A percentile compares a stretch with the other conserved stretches of the same genome.
phyloP scores from a whole-genome alignment of 164 flowering plant species.

The Vitis amurensis region DNA sequence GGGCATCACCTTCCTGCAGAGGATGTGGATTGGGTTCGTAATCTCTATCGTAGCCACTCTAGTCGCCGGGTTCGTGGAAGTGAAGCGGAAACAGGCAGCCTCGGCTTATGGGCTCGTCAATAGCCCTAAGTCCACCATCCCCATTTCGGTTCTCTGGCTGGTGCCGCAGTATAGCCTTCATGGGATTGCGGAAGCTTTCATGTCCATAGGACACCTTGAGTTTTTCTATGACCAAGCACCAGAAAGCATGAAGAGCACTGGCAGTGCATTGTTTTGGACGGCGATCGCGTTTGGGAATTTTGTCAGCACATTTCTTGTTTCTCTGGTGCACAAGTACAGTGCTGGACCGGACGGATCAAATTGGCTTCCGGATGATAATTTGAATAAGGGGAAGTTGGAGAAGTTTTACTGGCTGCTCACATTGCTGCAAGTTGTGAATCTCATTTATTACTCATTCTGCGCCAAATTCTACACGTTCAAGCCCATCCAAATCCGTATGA shows the following conservation, averaged over 20 bases:
- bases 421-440: slow-evolving; percentile 45
- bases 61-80: slow-evolving; percentile 68
- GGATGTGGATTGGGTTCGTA: slow-evolving; percentile 75
- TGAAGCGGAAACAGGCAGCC: slow-evolving; percentile 56
- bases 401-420: slow-evolving; percentile 70
- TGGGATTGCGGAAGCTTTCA: slow-evolving; percentile 81
- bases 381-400: slow-evolving; percentile 67
- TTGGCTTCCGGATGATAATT: slow-evolving; percentile 57
- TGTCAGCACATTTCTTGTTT: slow-evolving; percentile 53
- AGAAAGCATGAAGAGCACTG: slow-evolving; percentile 78
- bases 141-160: slow-evolving; percentile 70
- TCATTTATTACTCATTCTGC: slow-evolving; percentile 46
- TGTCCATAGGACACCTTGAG: slow-evolving; percentile 74
- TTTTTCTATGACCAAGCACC: slow-evolving; percentile 80
- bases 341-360: slow-evolving; percentile 40
- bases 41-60: slow-evolving; percentile 66
- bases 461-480: slow-evolving; percentile 58
- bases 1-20: slow-evolving; percentile 67
- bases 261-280: slow-evolving; percentile 63
- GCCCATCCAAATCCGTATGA: slow-evolving; percentile 40
- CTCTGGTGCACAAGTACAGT: slow-evolving; percentile 50
- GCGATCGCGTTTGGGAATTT: slow-evolving; percentile 66
- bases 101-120: slow-evolving; percentile 34
- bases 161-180: slow-evolving; percentile 72
- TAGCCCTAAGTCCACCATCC: slow-evolving; percentile 27